Evolutionary conservation across 495 filamentous ascomycete genomes (phyloP).

Genomic region (Lasiosphaeria miniovina): DNA sequence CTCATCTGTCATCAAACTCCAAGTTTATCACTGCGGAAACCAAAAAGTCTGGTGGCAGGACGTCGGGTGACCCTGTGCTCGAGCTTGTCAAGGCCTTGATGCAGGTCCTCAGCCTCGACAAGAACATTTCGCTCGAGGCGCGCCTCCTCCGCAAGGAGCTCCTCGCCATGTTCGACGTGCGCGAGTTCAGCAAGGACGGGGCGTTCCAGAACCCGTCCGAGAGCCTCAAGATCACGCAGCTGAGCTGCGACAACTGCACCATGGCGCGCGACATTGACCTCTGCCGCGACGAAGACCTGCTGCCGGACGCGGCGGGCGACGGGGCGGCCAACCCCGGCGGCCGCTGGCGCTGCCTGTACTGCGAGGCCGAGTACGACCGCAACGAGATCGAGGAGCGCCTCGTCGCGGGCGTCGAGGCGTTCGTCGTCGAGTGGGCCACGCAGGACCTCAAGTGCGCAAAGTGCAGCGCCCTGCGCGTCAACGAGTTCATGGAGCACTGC

Average conservation of each 20-base stretch:
- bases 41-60: conserved; percentile 16
- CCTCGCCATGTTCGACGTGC: conserved; percentile 83
- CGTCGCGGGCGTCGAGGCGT: conserved; percentile 69
- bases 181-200: conserved; percentile 87
- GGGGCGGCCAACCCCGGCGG: conserved; percentile 16
- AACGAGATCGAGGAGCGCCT: conserved; percentile 80
- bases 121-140: conserved; percentile 79
- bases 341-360: conserved; percentile 77
- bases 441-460: conserved; percentile 86
- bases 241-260: conserved; percentile 85
- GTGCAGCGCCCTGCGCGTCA: conserved; percentile 65
- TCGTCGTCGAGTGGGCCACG: conserved; percentile 75
- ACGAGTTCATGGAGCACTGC: conserved; percentile 97
- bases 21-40: background rate
- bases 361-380: conserved; percentile 69
- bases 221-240: conserved; percentile 65
- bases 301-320: conserved; percentile 43
- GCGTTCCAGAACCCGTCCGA: conserved; percentile 83
- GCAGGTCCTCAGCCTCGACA: conserved; percentile 86
- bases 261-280: conserved; percentile 85
- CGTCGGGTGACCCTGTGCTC: conserved; percentile 71
- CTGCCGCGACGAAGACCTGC: conserved; percentile 84
- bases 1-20: conserved; percentile 13
- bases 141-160: conserved; percentile 85
- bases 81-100: conserved; percentile 89